Percentiles rank a stretch among this genome's conserved stretches.
Conservation (phyloP, 2,329 filamentous ascomycete species). For the Alternaria ethzedia region DNA sequence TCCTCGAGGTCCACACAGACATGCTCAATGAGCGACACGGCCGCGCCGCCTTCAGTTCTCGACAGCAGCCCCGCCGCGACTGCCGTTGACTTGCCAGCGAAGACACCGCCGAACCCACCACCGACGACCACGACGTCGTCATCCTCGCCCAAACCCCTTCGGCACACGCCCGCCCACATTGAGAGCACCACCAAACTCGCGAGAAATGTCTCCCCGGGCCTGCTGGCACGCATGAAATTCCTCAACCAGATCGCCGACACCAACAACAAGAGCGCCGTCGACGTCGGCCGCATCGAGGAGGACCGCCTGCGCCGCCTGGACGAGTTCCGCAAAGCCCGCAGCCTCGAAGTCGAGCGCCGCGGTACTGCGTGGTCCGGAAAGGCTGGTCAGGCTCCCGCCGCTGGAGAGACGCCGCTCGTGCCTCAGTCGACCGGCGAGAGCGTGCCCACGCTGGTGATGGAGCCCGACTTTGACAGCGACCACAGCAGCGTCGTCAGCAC, state of each 20-base stretch:
- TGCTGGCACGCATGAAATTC: slow-evolving; percentile 53
- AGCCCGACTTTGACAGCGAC: slow-evolving; percentile 53
- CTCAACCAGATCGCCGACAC: slow-evolving; percentile 49
- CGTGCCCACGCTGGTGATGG: slow-evolving; percentile 48
- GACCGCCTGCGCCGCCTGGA: slow-evolving; percentile 74
- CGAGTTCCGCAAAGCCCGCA: slow-evolving; percentile 65
- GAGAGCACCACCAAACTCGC: slow-evolving; percentile 43
- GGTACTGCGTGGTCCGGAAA: slow-evolving; percentile 74
- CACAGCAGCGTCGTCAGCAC: slow-evolving; percentile 57
- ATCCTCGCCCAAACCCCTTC: slow-evolving; percentile 18
- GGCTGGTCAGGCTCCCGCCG: slow-evolving; percentile 8
- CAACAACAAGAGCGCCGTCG: slow-evolving; percentile 28
- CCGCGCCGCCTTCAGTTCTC: slow-evolving; percentile 22
- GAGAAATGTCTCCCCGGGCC: slow-evolving; percentile 51
- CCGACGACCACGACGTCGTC: slow-evolving; percentile 13
- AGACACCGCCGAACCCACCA: slow-evolving; percentile 17
- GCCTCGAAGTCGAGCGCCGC: slow-evolving; percentile 65
- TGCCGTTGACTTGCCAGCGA: slow-evolving; percentile 29
- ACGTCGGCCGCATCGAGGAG: slow-evolving; percentile 72
- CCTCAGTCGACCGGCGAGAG: slow-evolving; percentile 47
- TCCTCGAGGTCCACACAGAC: slow-evolving; percentile 21
- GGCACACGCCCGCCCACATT: slow-evolving; percentile 21
- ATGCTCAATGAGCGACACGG: slow-evolving; percentile 36
- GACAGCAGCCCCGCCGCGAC: slow-evolving; percentile 30
- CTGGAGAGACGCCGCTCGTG: slow-evolving; percentile 27